Conservation (phyloP, 805 yeast species). For the Hanseniaspora mollemarum region DNA sequence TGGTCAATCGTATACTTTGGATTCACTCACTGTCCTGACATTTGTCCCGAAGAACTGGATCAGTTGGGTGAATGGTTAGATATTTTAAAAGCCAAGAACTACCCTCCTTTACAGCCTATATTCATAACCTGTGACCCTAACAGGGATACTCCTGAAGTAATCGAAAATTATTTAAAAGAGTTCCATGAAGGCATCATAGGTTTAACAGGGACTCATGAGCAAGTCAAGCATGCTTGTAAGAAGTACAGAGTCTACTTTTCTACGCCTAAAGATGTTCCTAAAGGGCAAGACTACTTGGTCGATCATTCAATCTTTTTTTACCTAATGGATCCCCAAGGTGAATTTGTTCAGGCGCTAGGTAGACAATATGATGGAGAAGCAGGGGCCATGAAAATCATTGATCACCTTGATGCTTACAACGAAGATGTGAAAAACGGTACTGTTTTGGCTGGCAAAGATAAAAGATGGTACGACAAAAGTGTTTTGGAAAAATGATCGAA, state of each 20-base stretch:
- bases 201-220: constrained; percentile 80
- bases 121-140: constrained; percentile 97
- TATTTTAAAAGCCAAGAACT: constrained; percentile 45
- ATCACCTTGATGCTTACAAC: constrained; percentile 62
- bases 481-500: background rate
- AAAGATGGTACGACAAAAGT: constrained; percentile 32
- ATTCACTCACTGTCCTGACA: constrained; percentile 95
- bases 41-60: constrained; percentile 96
- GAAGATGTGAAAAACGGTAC: constrained; percentile 38
- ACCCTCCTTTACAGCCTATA: constrained; percentile 59
- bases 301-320: constrained; percentile 97
- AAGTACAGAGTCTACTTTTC: constrained; percentile 89
- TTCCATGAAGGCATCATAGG: constrained; percentile 87
- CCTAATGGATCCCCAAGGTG: constrained; percentile 96
- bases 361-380: constrained; percentile 72
- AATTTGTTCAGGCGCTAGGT: constrained; percentile 88
- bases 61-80: constrained; percentile 62
- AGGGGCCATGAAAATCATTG: constrained; percentile 65
- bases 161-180: constrained; percentile 71
- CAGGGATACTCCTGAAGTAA: constrained; percentile 76
- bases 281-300: constrained; percentile 92
- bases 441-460: constrained; percentile 39
- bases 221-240: constrained; percentile 74
- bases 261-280: constrained; percentile 88
- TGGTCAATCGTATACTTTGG: constrained; percentile 89